phyloP scores from a whole-genome alignment of 352 stramenopile genomes.

The Phytopythium aichiense region DNA sequence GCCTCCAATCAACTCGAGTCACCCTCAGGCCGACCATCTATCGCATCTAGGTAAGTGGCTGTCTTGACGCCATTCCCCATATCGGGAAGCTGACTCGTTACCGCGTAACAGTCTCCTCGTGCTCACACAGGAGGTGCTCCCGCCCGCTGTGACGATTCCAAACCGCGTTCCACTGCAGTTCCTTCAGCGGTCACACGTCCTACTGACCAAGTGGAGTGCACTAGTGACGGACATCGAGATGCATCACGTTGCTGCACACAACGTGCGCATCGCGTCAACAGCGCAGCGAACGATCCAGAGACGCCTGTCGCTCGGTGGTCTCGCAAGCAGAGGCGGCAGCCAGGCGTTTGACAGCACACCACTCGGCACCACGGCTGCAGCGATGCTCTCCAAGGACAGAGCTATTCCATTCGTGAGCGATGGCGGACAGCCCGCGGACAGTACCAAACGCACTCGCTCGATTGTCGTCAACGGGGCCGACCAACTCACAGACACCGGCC shows the following conservation, averaged over 20 bases:
- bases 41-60: background rate
- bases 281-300: constrained; percentile 4
- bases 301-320: constrained; percentile 10
- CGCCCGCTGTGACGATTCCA: constrained; percentile 4
- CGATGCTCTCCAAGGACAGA: background rate
- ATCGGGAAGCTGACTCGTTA: background rate
- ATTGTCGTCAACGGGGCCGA: constrained; percentile 68
- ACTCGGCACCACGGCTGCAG: background rate
- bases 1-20: background rate
- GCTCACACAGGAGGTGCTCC: background rate
- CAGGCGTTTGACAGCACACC: background rate
- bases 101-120: background rate
- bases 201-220: constrained; percentile 62
- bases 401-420: background rate
- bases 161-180: constrained; percentile 64
- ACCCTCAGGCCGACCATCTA: constrained; percentile 2
- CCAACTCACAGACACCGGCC: constrained; percentile 51
- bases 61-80: background rate
- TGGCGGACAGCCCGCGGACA: constrained; percentile 1
- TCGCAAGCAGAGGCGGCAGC: constrained; percentile 1
- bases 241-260: constrained; percentile 53
- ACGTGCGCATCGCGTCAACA: constrained; percentile 35
- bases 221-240: constrained; percentile 66
- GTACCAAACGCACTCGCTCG: constrained; percentile 22
- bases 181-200: constrained; percentile 43